Conservation (phyloP, 1,284 basidiomycete genomes). For the Fomes fomentarius region DNA sequence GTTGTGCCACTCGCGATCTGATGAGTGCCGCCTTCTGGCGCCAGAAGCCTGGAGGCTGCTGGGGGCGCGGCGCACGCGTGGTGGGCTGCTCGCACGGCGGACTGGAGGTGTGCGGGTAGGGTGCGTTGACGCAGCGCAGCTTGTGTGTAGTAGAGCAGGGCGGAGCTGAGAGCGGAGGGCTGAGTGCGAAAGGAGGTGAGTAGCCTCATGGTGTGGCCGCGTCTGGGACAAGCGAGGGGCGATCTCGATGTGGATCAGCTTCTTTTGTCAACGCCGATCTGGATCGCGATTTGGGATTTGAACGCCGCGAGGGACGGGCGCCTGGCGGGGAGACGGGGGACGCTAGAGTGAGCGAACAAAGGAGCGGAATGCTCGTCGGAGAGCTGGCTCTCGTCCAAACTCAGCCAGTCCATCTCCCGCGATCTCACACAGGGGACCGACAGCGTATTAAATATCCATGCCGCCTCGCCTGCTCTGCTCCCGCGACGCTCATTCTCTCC, state of each 20-base stretch:
- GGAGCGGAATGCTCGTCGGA: constrained; percentile 17
- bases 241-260: constrained; percentile 16
- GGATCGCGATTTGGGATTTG: constrained; percentile 16
- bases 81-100: background rate
- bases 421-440: constrained; percentile 15
- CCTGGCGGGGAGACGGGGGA: constrained; percentile 1
- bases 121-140: background rate
- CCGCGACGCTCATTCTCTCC: constrained; percentile 21
- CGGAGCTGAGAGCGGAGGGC: constrained; percentile 8
- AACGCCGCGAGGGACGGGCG: constrained; percentile 12
- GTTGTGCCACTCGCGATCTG: constrained; percentile 11
- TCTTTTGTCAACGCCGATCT: constrained; percentile 26
- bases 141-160: background rate
- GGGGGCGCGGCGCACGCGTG: background rate
- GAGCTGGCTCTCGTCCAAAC: constrained; percentile 16
- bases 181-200: constrained; percentile 22
- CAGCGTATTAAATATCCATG: constrained; percentile 21
- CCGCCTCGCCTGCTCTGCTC: constrained; percentile 7
- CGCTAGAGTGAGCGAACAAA: constrained; percentile 14
- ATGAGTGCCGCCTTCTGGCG: constrained; percentile 5
- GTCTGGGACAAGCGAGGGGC: constrained; percentile 10
- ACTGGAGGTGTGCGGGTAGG: background rate
- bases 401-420: constrained; percentile 6
- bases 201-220: constrained; percentile 21
- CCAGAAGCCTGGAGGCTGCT: background rate